A percentile compares a stretch with the other conserved stretches of the same genome.
Evolutionary conservation across 2,329 filamentous ascomycete species (phyloP).

Genomic region (Conoideocrella luteorostrata): DNA sequence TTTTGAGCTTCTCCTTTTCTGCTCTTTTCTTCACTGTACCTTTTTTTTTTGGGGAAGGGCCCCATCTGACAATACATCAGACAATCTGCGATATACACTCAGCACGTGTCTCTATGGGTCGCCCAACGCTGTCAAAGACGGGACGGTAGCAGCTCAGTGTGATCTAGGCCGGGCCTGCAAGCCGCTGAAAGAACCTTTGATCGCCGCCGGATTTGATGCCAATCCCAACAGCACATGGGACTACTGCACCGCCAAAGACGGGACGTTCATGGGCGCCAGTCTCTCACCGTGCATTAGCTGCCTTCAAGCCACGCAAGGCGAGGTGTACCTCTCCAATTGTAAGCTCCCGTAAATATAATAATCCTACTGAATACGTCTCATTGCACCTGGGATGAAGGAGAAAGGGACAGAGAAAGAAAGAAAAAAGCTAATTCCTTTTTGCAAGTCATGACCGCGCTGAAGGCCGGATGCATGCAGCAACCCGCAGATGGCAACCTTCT

Average conservation of each 20-base stretch:
- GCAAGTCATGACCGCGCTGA: slow-evolving; percentile 40
- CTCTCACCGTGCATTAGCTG: slow-evolving; percentile 36
- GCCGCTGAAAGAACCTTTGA: slow-evolving; percentile 31
- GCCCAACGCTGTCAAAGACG: slow-evolving; percentile 23
- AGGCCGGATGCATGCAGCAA: slow-evolving; percentile 41
- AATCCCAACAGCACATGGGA: slow-evolving; percentile 22
- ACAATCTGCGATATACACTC: slow-evolving; percentile 43
- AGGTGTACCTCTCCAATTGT: slow-evolving; percentile 45
- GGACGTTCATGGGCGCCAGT: slow-evolving; percentile 22
- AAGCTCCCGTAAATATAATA: too few relatives aligned
- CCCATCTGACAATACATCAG: slow-evolving; percentile 20
- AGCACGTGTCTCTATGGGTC: slow-evolving; percentile 38
- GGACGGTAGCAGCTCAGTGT: slow-evolving; percentile 34
- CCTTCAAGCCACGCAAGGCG: slow-evolving; percentile 31
- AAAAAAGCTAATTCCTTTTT: too few relatives aligned
- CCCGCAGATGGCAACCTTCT: slow-evolving; percentile 31
- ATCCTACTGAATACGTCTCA: too few relatives aligned
- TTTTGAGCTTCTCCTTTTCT: too few relatives aligned
- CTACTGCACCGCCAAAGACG: slow-evolving; percentile 36
- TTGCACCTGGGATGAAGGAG: too few relatives aligned
- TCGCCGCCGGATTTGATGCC: slow-evolving; percentile 21
- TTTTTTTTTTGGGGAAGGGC: too few relatives aligned
- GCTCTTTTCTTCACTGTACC: too few relatives aligned
- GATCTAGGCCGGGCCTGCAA: slow-evolving; percentile 34
- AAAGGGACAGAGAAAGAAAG: too few relatives aligned